A percentile compares a stretch with the other conserved stretches of the same genome.
These are phyloP conservation scores for Sporothrix schenckii DNA, from an alignment of 2,329 filamentous ascomycete genomes.

Conservation along the genomic window DNA sequence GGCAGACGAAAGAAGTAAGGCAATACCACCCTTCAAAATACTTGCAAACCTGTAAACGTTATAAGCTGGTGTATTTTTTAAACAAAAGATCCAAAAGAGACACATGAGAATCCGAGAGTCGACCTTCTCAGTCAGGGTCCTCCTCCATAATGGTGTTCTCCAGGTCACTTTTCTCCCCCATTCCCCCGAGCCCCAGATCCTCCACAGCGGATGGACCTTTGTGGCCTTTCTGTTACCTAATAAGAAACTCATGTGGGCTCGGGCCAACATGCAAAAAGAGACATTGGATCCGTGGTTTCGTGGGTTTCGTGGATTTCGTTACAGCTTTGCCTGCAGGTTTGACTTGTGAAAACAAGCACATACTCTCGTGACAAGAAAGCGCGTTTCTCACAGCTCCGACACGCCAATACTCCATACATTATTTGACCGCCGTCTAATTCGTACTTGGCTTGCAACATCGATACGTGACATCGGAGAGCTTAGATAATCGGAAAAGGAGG, in stretches of 20 bases:
- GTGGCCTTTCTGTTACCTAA: conserved; percentile 20
- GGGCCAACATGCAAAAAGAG: conserved; percentile 18
- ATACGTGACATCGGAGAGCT: conserved; percentile 19
- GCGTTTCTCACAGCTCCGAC: too few species aligned
- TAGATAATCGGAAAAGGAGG: background rate
- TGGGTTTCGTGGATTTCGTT: background rate
- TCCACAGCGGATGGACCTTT: background rate
- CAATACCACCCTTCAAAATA: background rate
- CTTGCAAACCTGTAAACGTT: background rate
- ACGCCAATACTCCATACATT: too few species aligned
- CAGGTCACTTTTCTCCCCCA: conserved; percentile 6
- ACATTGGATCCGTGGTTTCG: background rate
- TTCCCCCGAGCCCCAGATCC: conserved; percentile 4
- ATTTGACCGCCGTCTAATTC: background rate
- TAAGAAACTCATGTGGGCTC: background rate
- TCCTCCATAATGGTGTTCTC: background rate
- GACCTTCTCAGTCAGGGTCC: conserved; percentile 14
- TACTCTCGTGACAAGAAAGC: conserved; percentile 12
- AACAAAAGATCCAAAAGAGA: background rate
- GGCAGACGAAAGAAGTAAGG: background rate
- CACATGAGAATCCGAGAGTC: background rate
- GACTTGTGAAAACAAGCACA: conserved; percentile 1
- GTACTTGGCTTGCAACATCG: conserved; percentile 15
- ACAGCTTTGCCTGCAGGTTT: background rate
- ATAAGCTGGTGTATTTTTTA: too few species aligned